These are phyloP conservation scores for Cryptococcus sp. DNA, from an alignment of 1,284 basidiomycete genomes.

Conservation along the genomic window DNA sequence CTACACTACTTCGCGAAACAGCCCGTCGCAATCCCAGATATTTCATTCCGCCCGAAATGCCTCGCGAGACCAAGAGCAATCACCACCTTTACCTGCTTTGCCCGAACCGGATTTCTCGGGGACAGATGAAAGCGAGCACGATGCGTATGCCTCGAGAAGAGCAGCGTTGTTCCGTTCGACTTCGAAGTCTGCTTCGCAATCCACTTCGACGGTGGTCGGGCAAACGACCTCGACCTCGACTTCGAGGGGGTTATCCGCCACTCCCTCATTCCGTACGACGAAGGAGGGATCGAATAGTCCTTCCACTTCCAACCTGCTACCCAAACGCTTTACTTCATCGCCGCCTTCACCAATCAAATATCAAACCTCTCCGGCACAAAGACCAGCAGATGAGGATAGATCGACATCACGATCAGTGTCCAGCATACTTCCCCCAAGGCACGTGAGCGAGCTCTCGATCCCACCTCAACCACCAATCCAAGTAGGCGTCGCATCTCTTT, in stretches of 20 bases:
- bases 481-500: conserved; percentile 11
- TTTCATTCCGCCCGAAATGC: too few species aligned
- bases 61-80: conserved; percentile 3
- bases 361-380: too few species aligned
- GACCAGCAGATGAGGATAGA: too few species aligned
- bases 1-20: not conserved
- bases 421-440: not conserved
- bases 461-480: conserved; percentile 12
- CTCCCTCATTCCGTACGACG: not conserved
- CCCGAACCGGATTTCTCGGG: conserved; percentile 27
- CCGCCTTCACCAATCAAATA: too few species aligned
- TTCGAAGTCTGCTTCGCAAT: conserved; percentile 9
- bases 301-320: too few species aligned
- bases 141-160: conserved; percentile 29
- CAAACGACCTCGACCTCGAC: not conserved
- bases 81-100: conserved; percentile 29
- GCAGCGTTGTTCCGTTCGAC: conserved; percentile 32
- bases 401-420: too few species aligned
- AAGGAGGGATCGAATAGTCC: too few species aligned
- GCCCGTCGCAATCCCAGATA: not conserved
- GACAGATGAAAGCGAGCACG: conserved; percentile 21
- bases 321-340: too few species aligned
- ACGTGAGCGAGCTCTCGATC: not conserved
- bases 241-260: not conserved
- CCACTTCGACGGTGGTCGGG: not conserved